These are phyloP conservation scores for Eimeria sp. DNA, from an alignment of 169 alveolate species.

Conservation along the genomic window DNA sequence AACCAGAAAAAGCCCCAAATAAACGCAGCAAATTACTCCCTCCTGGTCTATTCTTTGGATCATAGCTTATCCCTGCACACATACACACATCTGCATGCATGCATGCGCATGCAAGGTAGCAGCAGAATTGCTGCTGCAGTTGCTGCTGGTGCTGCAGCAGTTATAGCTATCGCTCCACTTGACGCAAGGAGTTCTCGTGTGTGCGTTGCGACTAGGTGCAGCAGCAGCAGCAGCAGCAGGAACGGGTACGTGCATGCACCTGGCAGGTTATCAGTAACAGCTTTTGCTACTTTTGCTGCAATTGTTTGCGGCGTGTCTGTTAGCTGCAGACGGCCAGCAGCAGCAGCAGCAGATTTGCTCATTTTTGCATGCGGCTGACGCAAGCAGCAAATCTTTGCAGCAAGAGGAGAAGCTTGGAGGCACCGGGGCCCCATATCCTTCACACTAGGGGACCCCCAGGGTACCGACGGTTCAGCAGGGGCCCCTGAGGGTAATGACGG, in stretches of 20 bases:
- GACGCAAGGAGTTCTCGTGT: too few relatives aligned
- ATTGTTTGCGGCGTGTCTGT: slow-evolving; percentile 44
- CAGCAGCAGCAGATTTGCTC: slow-evolving; percentile 49
- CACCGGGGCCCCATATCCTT: neutral
- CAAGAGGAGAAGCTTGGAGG: neutral
- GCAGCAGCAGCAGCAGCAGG: too few relatives aligned
- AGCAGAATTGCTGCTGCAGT: too few relatives aligned
- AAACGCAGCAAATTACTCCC: slow-evolving; percentile 30
- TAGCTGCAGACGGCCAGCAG: slow-evolving; percentile 39
- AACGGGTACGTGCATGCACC: slow-evolving; percentile 7
- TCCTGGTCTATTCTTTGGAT: neutral
- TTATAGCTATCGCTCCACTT: too few relatives aligned
- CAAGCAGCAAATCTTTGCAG: slow-evolving; percentile 20
- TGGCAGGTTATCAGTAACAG: slow-evolving; percentile 42
- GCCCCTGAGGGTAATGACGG: too few relatives aligned
- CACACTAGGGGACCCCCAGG: neutral
- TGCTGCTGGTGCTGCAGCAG: too few relatives aligned
- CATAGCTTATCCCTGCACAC: slow-evolving; percentile 13
- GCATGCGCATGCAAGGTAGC: neutral
- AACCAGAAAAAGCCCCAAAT: neutral
- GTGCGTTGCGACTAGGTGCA: neutral
- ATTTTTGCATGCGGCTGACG: slow-evolving; percentile 23
- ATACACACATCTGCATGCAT: neutral
- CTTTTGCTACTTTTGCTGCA: slow-evolving; percentile 67
- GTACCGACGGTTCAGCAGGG: neutral